Conservation (phyloP, 164 flowering plant species). For the Platanus orientalis region DNA sequence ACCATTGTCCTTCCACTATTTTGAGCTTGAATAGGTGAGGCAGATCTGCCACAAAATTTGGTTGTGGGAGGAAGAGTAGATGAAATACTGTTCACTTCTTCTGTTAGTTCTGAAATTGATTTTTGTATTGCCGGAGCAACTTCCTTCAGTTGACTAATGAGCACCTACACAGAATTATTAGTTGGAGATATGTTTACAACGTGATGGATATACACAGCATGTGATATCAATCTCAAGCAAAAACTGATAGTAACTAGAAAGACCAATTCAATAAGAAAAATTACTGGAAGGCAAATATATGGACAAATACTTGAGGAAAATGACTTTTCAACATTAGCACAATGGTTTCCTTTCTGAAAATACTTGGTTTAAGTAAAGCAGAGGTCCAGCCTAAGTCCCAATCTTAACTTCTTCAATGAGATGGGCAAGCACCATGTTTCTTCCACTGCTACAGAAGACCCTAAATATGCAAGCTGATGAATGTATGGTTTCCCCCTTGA, state of each 20-base stretch:
- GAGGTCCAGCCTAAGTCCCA: too few relatives aligned
- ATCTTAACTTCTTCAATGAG: too few relatives aligned
- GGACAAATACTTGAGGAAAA: too few relatives aligned
- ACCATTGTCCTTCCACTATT: conserved; percentile 73
- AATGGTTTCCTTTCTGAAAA: too few relatives aligned
- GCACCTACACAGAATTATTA: conserved; percentile 48
- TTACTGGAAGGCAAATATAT: too few relatives aligned
- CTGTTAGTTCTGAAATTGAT: conserved; percentile 76
- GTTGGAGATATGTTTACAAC: background rate
- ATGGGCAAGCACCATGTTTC: too few relatives aligned
- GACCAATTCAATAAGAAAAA: background rate
- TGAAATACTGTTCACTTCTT: conserved; percentile 67
- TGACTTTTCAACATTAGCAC: too few relatives aligned
- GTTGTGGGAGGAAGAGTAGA: conserved; percentile 47
- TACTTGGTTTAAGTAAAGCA: too few relatives aligned
- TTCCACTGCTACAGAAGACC: too few relatives aligned
- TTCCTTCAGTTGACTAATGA: conserved; percentile 86
- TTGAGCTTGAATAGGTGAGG: conserved; percentile 65
- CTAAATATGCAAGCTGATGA: too few relatives aligned
- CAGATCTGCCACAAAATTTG: conserved; percentile 44
- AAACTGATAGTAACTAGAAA: background rate
- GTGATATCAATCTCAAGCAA: background rate
- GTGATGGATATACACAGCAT: background rate
- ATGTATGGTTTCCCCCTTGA: too few relatives aligned
- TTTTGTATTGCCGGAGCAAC: conserved; percentile 83